Evolutionary conservation across 129 eudicot species (phyloP).

Genomic region (Arctium minus): DNA sequence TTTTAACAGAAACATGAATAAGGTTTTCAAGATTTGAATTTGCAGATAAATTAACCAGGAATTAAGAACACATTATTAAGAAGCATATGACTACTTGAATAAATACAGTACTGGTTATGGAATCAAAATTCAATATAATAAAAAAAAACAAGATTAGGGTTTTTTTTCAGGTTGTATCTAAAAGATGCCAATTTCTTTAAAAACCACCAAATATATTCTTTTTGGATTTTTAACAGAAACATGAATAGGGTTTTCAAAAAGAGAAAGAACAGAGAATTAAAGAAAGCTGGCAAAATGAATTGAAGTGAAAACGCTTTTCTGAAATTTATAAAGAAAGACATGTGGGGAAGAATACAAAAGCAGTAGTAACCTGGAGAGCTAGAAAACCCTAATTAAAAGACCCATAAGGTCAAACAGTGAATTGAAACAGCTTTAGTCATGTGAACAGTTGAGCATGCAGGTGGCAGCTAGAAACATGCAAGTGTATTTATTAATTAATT

Average conservation of each 20-base stretch:
- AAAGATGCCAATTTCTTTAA: background rate
- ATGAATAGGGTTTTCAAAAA: background rate
- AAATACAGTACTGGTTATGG: background rate
- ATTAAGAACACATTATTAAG: no score
- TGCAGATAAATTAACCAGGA: background rate
- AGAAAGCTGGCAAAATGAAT: background rate
- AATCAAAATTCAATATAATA: background rate
- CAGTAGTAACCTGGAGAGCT: slow-evolving; percentile 15
- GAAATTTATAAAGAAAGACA: slow-evolving; percentile 10
- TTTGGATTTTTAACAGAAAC: background rate
- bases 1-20: no score
- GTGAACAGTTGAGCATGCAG: slow-evolving; percentile 14
- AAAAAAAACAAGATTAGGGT: background rate
- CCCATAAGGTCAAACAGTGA: slow-evolving; percentile 34
- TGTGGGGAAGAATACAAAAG: background rate
- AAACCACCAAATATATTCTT: background rate
- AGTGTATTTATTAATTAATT: background rate
- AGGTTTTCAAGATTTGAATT: background rate
- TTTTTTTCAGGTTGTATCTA: background rate
- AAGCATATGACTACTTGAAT: no score
- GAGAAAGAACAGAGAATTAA: slow-evolving; percentile 9
- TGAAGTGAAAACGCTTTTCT: background rate
- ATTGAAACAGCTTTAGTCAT: slow-evolving; percentile 31
- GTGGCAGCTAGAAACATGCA: slow-evolving; percentile 21
- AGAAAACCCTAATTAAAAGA: slow-evolving; percentile 27